Conservation (phyloP, 164 flowering plant species). For the Liriodendron chinense region DNA sequence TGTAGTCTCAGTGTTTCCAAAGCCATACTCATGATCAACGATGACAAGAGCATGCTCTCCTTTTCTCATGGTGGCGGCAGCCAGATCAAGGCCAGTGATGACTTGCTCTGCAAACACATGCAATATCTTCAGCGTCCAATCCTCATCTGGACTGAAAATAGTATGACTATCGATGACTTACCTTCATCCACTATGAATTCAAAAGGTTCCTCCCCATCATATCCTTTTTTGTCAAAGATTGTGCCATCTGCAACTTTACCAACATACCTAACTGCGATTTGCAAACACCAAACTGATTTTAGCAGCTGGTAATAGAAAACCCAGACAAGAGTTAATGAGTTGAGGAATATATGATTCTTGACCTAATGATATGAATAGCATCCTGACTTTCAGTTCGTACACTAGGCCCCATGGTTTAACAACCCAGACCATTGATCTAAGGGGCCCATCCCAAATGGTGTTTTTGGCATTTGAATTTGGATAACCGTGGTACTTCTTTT, state of each 20-base stretch:
- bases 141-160: background rate
- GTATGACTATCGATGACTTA: conserved; percentile 1
- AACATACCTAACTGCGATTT: conserved; percentile 22
- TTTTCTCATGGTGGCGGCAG: conserved; percentile 33
- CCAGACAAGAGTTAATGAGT: no score
- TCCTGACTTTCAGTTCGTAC: background rate
- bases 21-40: conserved; percentile 28
- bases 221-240: conserved; percentile 31
- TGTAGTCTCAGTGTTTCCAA: conserved; percentile 16
- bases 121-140: background rate
- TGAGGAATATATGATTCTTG: no score
- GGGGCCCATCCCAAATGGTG: background rate
- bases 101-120: conserved; percentile 31
- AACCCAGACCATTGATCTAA: background rate
- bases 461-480: background rate
- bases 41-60: conserved; percentile 26
- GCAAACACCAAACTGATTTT: background rate
- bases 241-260: conserved; percentile 32
- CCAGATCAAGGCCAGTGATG: conserved; percentile 30
- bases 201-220: conserved; percentile 24
- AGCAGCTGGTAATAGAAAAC: background rate
- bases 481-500: background rate
- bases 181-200: conserved; percentile 40
- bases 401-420: background rate
- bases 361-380: no score